Percentiles rank a stretch among this genome's conserved stretches.
Evolutionary conservation across 768 basidiomycete species (phyloP).

Genomic region (Kwoniella mangroviensis): DNA sequence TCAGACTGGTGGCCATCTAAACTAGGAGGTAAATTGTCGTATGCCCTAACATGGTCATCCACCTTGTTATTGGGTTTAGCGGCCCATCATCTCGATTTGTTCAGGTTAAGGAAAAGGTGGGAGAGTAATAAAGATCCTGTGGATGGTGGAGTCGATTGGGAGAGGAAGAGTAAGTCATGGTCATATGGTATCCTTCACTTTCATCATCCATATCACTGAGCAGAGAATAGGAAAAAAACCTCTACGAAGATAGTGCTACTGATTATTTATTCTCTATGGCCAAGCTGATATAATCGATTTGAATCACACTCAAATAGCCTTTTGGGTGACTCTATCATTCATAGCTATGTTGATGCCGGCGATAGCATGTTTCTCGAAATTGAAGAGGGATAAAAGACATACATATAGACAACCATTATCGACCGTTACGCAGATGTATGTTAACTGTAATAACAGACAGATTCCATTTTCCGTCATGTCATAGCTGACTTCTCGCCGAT

Average conservation of each 20-base stretch:
- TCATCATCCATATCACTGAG: background rate
- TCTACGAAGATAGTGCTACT: too few relatives aligned
- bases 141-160: slow-evolving; percentile 51
- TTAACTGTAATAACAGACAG: background rate
- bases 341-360: slow-evolving; percentile 58
- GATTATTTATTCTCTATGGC: too few relatives aligned
- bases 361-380: slow-evolving; percentile 59
- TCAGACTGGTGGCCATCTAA: slow-evolving; percentile 59
- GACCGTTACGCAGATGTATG: slow-evolving; percentile 55
- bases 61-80: slow-evolving; percentile 46
- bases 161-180: slow-evolving; percentile 51
- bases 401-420: slow-evolving; percentile 57
- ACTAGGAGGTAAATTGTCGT: slow-evolving; percentile 58
- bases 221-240: background rate
- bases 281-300: too few relatives aligned
- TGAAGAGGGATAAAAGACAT: slow-evolving; percentile 59
- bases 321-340: slow-evolving; percentile 57
- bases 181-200: background rate
- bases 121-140: slow-evolving; percentile 31
- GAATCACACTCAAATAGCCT: slow-evolving; percentile 35
- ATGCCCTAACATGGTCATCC: slow-evolving; percentile 56
- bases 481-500: background rate
- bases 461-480: background rate
- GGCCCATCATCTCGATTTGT: slow-evolving; percentile 54
- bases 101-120: slow-evolving; percentile 46